These are phyloP conservation scores for Neurospora discreta DNA, from an alignment of 495 filamentous ascomycete species.

Conservation along the genomic window DNA sequence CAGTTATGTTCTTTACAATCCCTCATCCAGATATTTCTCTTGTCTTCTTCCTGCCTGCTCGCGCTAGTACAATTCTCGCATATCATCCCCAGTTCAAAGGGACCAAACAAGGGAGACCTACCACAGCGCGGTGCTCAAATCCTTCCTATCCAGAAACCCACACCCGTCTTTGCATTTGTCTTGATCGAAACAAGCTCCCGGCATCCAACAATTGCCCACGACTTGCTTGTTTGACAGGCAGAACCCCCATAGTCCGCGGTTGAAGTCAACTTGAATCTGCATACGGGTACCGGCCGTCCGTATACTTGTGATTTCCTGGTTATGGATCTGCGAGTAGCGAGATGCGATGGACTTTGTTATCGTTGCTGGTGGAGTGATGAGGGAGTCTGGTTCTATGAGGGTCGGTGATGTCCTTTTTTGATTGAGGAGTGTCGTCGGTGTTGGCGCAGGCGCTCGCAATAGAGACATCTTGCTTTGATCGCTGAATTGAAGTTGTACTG, in stretches of 20 bases:
- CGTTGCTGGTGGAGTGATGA: neutral
- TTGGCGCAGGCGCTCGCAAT: neutral
- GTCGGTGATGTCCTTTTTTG: neutral
- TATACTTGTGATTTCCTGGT: neutral
- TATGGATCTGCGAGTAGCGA: neutral
- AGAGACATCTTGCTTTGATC: neutral
- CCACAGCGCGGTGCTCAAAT: neutral
- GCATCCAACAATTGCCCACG: neutral
- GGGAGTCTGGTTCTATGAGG: neutral
- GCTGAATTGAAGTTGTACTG: neutral
- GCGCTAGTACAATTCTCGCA: neutral
- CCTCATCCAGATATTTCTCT: neutral
- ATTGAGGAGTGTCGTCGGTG: neutral
- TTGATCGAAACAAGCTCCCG: neutral
- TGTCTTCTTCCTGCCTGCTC: neutral
- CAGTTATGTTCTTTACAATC: neutral
- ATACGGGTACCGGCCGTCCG: rapidly evolving
- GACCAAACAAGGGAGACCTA: neutral
- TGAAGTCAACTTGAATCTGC: neutral
- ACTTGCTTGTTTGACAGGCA: neutral
- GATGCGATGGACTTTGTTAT: neutral
- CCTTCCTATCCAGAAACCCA: neutral
- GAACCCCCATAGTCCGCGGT: neutral
- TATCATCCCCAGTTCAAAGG: neutral
- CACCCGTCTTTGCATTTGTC: neutral